Evolutionary conservation across 2,329 filamentous ascomycete species (phyloP), one percentile per base, ranked within the genome.

Genomic region (Alternaria tenuissima): DNA sequence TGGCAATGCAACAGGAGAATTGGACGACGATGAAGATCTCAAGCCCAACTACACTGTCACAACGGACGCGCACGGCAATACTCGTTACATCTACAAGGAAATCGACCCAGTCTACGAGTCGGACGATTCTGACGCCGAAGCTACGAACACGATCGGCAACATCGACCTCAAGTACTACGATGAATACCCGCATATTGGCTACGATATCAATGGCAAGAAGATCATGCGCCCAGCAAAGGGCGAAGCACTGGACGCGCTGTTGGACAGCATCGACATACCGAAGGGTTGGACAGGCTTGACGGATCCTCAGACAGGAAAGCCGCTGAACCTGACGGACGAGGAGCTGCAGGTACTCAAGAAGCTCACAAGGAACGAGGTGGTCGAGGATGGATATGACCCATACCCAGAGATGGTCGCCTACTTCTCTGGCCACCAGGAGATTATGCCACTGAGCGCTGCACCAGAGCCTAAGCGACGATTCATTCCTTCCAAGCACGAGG

Each of bases 151-250:
- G 0, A 97, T 99, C 72, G 96, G 95, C 68, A 86, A 98, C 76
- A 99, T 99, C 61, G 92, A 94, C 5, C 83, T 98, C 51, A 91
- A 91, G 3, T 98, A 97, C 81, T 99, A 99, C 83, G 95, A 99
- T 78, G 91, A 92, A 36, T 99, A 97, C 77, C 95, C 95, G 52
- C 95, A 99, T 78, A 97, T 99, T 76, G 95, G 95, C 61, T 99
- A 99, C 81, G 92, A 97, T 73, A 98, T 99, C 82, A 96, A 99
- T 79, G 95, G 95, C 79, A 97, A 96, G 86, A 96, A 92, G 80
- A 97, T 99, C 66, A 92, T 97, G 89, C 91, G 95, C 53, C 95
- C 95, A 7, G 95, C 96, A 4, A 94, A 93, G 69, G 94, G 94
- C 53, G 91, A 97, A 77, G 95, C 95, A 36, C 83, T 99, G 32